These are phyloP conservation scores for Medicago arabica DNA, from an alignment of 306 rosid genomes.

Conservation along the genomic window DNA sequence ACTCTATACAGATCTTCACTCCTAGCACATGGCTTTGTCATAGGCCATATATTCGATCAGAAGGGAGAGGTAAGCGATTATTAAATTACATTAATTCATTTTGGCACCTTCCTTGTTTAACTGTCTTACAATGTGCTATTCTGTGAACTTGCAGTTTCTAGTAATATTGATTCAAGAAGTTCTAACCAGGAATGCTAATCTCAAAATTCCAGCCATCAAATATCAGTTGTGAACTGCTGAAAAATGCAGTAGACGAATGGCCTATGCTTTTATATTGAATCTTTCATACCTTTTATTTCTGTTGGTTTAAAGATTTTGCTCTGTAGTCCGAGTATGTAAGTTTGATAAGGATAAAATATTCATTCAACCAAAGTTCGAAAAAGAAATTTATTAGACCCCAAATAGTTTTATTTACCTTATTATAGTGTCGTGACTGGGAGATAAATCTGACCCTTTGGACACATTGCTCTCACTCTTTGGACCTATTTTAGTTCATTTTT, in stretches of 20 bases:
- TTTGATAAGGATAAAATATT: slow-evolving; percentile 24
- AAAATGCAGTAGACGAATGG: slow-evolving; percentile 7
- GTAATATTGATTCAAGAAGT: slow-evolving; percentile 87
- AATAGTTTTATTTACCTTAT: background rate
- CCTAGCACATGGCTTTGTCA: slow-evolving; percentile 76
- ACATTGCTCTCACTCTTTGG: background rate
- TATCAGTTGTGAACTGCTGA: slow-evolving; percentile 67
- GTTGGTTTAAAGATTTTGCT: background rate
- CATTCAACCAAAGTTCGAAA: background rate
- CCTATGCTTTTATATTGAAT: background rate
- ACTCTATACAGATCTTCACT: slow-evolving; percentile 58
- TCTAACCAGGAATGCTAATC: slow-evolving; percentile 56
- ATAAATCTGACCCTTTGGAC: background rate
- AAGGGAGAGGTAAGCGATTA: slow-evolving; percentile 75
- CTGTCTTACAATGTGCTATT: slow-evolving; percentile 35
- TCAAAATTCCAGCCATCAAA: slow-evolving; percentile 33
- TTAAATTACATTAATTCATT: background rate
- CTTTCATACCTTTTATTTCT: no score
- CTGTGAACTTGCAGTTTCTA: slow-evolving; percentile 50
- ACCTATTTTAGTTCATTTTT: background rate
- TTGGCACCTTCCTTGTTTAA: slow-evolving; percentile 14
- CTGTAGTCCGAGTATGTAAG: background rate
- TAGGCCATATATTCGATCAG: slow-evolving; percentile 81
- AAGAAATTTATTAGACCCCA: slow-evolving; percentile 2
- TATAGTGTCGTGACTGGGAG: background rate